phyloP scores from a whole-genome alignment of 129 eudicot genomes.

The Lactuca sativa region DNA sequence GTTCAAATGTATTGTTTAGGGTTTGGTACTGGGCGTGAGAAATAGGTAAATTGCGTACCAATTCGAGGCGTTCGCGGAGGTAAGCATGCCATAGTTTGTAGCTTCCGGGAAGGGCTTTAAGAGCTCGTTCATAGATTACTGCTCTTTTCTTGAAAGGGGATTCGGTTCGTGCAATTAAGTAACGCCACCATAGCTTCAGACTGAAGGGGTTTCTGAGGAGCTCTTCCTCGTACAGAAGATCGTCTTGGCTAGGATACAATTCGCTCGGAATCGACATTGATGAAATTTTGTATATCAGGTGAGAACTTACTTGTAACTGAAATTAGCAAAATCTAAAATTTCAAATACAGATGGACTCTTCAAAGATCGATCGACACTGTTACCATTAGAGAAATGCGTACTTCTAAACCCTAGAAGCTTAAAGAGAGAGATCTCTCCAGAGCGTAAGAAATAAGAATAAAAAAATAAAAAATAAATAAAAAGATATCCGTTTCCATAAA shows the following conservation, averaged over 20 bases:
- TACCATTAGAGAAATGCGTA: neutral
- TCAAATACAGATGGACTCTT: neutral
- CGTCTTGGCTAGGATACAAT: conserved; percentile 66
- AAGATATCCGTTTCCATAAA: too few relatives aligned
- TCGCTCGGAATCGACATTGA: conserved; percentile 46
- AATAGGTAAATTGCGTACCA: conserved; percentile 66
- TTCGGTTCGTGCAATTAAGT: conserved; percentile 56
- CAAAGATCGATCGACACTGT: conserved; percentile 17
- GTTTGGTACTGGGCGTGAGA: conserved; percentile 39
- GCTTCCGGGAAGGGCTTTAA: conserved; percentile 84
- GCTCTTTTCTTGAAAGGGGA: conserved; percentile 66
- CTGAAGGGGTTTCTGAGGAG: conserved; percentile 77
- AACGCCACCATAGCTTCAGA: conserved; percentile 92
- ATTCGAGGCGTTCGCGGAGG: conserved; percentile 87
- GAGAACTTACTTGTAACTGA: neutral
- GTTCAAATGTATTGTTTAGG: conserved; percentile 79
- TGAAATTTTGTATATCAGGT: neutral
- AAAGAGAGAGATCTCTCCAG: neutral
- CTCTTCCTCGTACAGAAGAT: conserved; percentile 76
- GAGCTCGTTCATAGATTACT: conserved; percentile 78
- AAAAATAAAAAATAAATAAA: neutral
- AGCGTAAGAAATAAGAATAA: neutral
- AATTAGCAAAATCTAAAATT: neutral
- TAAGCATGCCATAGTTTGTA: conserved; percentile 90
- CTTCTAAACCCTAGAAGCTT: conserved; percentile 1